Evolutionary conservation across 2,329 filamentous ascomycete species (phyloP).

Genomic region (Bipolaris zeicola): DNA sequence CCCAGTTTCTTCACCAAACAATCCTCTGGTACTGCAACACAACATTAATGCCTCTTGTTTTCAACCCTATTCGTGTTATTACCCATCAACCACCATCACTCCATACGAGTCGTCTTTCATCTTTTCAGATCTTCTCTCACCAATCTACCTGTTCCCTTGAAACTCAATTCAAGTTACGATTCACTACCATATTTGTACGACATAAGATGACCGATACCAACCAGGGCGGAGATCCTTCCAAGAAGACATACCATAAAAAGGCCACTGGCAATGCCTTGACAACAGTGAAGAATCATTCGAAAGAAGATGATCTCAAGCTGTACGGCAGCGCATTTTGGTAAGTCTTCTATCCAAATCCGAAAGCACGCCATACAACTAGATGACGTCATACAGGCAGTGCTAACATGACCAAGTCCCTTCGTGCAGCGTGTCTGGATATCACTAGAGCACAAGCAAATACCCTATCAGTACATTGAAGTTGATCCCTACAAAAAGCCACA

Average conservation of each 20-base stretch:
- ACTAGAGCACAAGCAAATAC: conserved; percentile 75
- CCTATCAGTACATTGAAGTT: conserved; percentile 86
- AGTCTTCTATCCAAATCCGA: conserved; percentile 20
- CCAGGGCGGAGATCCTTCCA: conserved; percentile 54
- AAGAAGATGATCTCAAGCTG: conserved; percentile 73
- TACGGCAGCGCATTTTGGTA: conserved; percentile 87
- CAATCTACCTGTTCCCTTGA: background rate
- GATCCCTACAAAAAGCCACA: conserved; percentile 78
- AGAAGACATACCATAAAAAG: conserved; percentile 73
- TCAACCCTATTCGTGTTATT: background rate
- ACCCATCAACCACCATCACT: background rate
- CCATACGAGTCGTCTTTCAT: background rate
- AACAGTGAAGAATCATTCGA: conserved; percentile 73
- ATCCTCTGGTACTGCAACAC: background rate
- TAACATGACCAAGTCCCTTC: conserved; percentile 65
- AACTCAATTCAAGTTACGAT: background rate
- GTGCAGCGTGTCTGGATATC: conserved; percentile 90
- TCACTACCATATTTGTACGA: conserved; percentile 8
- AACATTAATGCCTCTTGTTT: conserved; percentile 12
- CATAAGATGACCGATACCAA: conserved; percentile 56
- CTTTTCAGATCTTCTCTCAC: background rate
- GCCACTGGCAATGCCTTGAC: conserved; percentile 71
- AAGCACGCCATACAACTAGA: background rate
- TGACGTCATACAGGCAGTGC: conserved; percentile 19
- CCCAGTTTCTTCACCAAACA: background rate